Percentiles rank a stretch among this genome's conserved stretches.
Conservation (phyloP, 306 rosid species). For the Cicer cuneatum region DNA sequence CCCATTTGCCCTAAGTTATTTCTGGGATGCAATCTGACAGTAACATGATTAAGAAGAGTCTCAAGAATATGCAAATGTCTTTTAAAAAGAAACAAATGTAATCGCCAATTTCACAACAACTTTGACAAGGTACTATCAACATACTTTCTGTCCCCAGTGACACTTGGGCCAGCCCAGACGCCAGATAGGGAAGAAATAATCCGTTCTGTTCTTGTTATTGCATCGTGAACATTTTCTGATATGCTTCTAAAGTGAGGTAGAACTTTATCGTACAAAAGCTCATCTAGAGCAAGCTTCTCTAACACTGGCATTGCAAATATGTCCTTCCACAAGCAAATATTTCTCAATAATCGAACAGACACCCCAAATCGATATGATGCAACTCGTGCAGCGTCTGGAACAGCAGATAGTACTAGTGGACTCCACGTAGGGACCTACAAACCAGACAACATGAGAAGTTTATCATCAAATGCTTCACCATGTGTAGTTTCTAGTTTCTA, state of each 20-base stretch:
- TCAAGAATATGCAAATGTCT: slow-evolving; percentile 33
- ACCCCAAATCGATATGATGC: slow-evolving; percentile 91
- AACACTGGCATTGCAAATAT: slow-evolving; percentile 73
- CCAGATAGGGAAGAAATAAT: slow-evolving; percentile 78
- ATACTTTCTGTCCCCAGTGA: slow-evolving; percentile 71
- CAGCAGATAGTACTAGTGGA: slow-evolving; percentile 69
- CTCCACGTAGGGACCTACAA: slow-evolving; percentile 93
- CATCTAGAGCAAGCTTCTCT: slow-evolving; percentile 92
- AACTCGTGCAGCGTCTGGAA: slow-evolving; percentile 87
- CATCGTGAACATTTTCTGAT: slow-evolving; percentile 81
- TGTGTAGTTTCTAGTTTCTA: slow-evolving; percentile 12
- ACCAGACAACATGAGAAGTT: slow-evolving; percentile 31
- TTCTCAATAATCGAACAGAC: slow-evolving; percentile 87
- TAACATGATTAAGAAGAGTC: slow-evolving; percentile 18
- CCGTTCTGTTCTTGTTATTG: slow-evolving; percentile 88
- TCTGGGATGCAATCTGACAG: background rate
- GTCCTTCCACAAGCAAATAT: slow-evolving; percentile 91
- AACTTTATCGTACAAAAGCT: slow-evolving; percentile 78
- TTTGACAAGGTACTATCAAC: slow-evolving; percentile 26
- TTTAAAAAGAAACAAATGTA: slow-evolving; percentile 20
- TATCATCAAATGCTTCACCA: slow-evolving; percentile 24
- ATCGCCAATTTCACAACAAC: background rate
- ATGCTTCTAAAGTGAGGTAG: slow-evolving; percentile 86
- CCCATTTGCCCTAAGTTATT: slow-evolving; percentile 10
- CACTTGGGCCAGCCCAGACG: slow-evolving; percentile 84